Base-by-base conservation (phyloP, 345 rosid species). In the Ceriops decandra region DNA sequence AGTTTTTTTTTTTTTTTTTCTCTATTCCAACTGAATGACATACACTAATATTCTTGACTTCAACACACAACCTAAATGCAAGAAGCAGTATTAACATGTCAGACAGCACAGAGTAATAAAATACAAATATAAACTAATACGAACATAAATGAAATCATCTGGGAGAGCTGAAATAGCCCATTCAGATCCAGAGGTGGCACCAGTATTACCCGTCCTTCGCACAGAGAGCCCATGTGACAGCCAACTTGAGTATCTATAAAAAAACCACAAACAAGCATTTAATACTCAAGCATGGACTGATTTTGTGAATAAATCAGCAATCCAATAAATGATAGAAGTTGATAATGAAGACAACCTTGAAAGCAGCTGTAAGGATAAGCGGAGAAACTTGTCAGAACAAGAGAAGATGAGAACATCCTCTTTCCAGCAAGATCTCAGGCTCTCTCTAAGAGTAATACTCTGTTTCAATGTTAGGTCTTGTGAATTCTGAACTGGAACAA, bases 381-480 rank as follows among this genome's bases (percentile, higher is more conserved):
- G 96, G 72, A 95, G 97, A 83, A 92, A 95, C 77, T 90, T 95
- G 84, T 95, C 99, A 59, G 97, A 86, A 82, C 84, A 91, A 67
- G 96, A 88, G 75, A 90, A 70, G 63, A 95, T 80, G 42, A 95
- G 90, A 79, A 95, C 90, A 82, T 95, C 98, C 80, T 92, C 90
- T 75, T 82, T 88, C 99, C 99, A 95, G 78, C 97, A 95, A 78
- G 85, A 82, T 63, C 84, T 88, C 83, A 95, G 69, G 85, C 97
- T 85, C 78, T 90, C 91, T 76, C 92, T 78, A 72, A 95, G 96
- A 57, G 87, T 78, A 70, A 68, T 72, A 64, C 98, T 95, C 82
- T 92, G 99, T 69, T 82, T 83, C 60, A 95, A 85, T 16, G 84
- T 82, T 79, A 95, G 73, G 62, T 51, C 82, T 64, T 26, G 69